Percentiles rank a stretch among this genome's conserved stretches.
These are phyloP conservation scores for Penicillium janthinellum DNA, from an alignment of 2,329 filamentous ascomycete genomes.

Conservation along the genomic window DNA sequence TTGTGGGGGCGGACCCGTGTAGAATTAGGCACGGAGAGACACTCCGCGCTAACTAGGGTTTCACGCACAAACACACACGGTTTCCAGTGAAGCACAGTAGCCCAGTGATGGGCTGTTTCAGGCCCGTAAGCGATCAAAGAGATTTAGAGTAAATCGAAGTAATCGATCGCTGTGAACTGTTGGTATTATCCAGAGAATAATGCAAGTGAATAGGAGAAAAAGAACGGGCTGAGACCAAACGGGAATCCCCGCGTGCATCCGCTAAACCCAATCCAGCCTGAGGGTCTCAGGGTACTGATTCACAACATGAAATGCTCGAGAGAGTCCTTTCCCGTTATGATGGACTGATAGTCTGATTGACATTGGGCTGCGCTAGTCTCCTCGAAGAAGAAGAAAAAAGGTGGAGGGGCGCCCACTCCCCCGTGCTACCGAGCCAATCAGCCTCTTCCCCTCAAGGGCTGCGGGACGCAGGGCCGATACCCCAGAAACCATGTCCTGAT, in stretches of 20 bases:
- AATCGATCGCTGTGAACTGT: background rate
- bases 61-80: background rate
- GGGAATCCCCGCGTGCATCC: background rate
- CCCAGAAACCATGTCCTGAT: constrained; percentile 18
- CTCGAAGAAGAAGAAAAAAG: background rate
- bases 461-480: constrained; percentile 21
- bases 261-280: background rate
- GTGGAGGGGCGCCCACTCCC: background rate
- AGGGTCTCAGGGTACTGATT: background rate
- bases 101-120: background rate
- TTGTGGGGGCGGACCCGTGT: constrained; percentile 25
- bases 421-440: background rate
- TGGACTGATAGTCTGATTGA: background rate
- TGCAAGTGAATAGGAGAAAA: background rate
- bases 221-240: background rate
- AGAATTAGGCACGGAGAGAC: constrained; percentile 23
- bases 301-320: background rate
- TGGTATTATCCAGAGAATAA: background rate
- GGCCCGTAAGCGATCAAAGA: too few relatives aligned
- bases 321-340: background rate
- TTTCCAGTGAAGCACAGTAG: background rate
- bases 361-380: background rate
- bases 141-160: too few relatives aligned
- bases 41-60: constrained; percentile 17
- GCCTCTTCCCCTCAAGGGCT: too few relatives aligned